These are phyloP conservation scores for Kodamaea hsintzibuensis DNA, from an alignment of 805 yeast genomes.

Conservation along the genomic window DNA sequence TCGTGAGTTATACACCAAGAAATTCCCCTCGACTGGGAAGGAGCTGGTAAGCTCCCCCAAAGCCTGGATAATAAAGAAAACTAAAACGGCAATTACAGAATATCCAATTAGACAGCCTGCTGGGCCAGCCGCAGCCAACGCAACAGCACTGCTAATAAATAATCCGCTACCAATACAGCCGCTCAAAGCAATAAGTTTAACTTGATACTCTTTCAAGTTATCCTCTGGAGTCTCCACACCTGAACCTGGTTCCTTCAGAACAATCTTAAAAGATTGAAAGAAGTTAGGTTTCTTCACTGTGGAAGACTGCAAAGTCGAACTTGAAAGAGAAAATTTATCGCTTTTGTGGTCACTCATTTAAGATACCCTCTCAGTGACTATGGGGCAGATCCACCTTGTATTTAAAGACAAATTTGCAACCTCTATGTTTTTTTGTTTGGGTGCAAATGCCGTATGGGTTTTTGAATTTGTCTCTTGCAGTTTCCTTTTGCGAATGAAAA, in stretches of 20 bases:
- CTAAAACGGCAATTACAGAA: slow-evolving; percentile 20
- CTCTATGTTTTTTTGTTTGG: not conserved
- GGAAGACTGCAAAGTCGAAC: not conserved
- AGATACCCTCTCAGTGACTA: not conserved
- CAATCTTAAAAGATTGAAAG: slow-evolving; percentile 10
- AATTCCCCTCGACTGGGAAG: slow-evolving; percentile 36
- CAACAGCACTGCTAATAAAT: slow-evolving; percentile 26
- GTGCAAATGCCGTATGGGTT: not conserved
- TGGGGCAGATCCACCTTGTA: not conserved
- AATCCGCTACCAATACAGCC: slow-evolving; percentile 24
- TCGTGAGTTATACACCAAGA: slow-evolving; percentile 28
- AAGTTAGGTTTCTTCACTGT: not conserved
- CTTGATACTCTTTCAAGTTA: slow-evolving; percentile 15
- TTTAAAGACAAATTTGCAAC: not conserved
- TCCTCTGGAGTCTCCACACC: slow-evolving; percentile 13
- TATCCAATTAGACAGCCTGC: slow-evolving; percentile 18
- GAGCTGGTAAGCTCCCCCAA: slow-evolving; percentile 35
- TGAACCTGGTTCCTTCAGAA: not conserved
- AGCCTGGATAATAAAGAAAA: slow-evolving; percentile 33
- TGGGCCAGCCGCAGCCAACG: slow-evolving; percentile 20
- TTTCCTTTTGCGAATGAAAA: not conserved
- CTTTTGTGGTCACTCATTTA: slow-evolving; percentile 3
- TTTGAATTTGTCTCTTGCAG: not conserved
- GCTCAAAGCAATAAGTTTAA: slow-evolving; percentile 18
- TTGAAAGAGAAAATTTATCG: not conserved